Conservation (phyloP, 768 basidiomycete genomes). For the Auricularia sp. region DNA sequence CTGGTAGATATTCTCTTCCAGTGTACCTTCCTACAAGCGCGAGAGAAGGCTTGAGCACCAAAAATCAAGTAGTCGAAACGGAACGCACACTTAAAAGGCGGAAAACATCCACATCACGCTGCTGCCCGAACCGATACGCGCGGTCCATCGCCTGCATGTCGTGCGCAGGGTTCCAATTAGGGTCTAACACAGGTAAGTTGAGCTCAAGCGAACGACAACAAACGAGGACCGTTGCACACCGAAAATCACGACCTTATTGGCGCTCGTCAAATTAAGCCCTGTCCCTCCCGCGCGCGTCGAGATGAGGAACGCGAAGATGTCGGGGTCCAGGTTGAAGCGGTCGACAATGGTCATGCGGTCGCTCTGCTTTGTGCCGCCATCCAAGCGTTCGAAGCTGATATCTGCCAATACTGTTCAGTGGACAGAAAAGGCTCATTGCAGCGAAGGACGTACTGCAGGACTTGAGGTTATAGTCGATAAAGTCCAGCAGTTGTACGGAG, state of each 20-base stretch:
- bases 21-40: conserved; percentile 10
- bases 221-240: conserved; percentile 32
- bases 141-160: conserved; percentile 89
- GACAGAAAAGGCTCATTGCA: conserved; percentile 1
- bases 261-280: conserved; percentile 81
- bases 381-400: conserved; percentile 62
- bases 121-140: conserved; percentile 81
- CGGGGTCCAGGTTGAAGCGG: conserved; percentile 62
- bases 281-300: conserved; percentile 89
- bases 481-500: conserved; percentile 79
- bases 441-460: conserved; percentile 32
- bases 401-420: conserved; percentile 19
- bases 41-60: background rate
- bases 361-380: conserved; percentile 59
- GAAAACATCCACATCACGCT: conserved; percentile 74
- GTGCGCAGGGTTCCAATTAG: conserved; percentile 96
- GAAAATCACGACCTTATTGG: conserved; percentile 92
- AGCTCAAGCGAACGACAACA: background rate
- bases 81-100: conserved; percentile 80
- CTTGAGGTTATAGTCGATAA: conserved; percentile 71
- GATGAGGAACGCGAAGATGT: conserved; percentile 75
- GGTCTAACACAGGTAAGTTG: conserved; percentile 39
- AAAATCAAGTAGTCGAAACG: background rate
- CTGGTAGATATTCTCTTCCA: conserved; percentile 82
- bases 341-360: conserved; percentile 84